Evolutionary conservation across 2,329 filamentous ascomycete genomes (phyloP).

Genomic region (Aurifilum marmelostoma): DNA sequence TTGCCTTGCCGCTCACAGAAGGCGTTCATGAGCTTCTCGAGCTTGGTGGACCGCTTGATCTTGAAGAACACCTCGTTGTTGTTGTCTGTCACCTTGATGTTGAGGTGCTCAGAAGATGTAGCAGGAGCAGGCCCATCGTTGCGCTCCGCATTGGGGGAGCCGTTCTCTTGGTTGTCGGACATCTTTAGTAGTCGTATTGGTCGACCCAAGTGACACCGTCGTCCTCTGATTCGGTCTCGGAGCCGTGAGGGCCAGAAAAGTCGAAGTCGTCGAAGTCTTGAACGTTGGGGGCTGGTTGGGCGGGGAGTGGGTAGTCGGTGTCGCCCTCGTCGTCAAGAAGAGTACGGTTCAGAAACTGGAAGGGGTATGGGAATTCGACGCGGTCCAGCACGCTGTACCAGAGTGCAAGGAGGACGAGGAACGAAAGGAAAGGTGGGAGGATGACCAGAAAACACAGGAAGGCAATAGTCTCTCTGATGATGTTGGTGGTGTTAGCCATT

Average conservation of each 20-base stretch:
- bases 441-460: background rate
- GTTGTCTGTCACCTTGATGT: constrained; percentile 99
- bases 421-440: background rate
- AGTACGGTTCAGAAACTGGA: background rate
- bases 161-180: constrained; percentile 56
- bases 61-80: constrained; percentile 99
- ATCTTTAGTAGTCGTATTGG: constrained; percentile 27
- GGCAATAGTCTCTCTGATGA: background rate
- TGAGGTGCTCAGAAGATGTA: constrained; percentile 76
- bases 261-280: background rate
- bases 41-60: constrained; percentile 94
- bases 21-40: constrained; percentile 97
- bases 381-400: background rate
- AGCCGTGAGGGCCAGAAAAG: background rate
- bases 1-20: constrained; percentile 98
- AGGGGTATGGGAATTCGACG: background rate
- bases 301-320: background rate
- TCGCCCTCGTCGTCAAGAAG: background rate
- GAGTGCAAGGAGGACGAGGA: background rate
- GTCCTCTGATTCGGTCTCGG: background rate
- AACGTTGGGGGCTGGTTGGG: no score
- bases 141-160: constrained; percentile 48
- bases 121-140: constrained; percentile 39
- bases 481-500: background rate
- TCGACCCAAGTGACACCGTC: background rate